Conservation (phyloP, 2,329 filamentous ascomycete genomes). For the Alternaria sp. region DNA sequence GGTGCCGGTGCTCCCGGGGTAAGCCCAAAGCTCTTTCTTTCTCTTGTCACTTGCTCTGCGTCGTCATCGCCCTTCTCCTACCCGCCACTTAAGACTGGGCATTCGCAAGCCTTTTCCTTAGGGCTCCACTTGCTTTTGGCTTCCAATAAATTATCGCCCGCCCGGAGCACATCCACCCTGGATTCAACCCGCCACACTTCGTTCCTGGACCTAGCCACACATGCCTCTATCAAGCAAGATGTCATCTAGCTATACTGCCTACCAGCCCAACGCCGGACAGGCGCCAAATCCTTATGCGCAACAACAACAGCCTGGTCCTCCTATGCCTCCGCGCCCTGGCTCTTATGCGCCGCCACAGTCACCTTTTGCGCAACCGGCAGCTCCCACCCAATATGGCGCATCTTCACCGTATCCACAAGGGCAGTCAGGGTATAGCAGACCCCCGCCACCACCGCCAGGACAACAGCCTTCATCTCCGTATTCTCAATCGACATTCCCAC, state of each 20-base stretch:
- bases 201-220: constrained; percentile 25
- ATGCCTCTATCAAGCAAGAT: constrained; percentile 40
- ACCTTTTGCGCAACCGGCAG: constrained; percentile 49
- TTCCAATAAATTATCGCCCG: constrained; percentile 26
- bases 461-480: constrained; percentile 32
- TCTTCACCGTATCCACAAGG: constrained; percentile 47
- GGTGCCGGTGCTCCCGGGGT: constrained; percentile 49
- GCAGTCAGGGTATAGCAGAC: constrained; percentile 44
- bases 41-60: constrained; percentile 36
- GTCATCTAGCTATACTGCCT: constrained; percentile 38
- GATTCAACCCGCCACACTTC: constrained; percentile 22
- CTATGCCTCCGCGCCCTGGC: constrained; percentile 45
- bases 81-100: constrained; percentile 31
- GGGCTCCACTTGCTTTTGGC: constrained; percentile 35
- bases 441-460: constrained; percentile 41
- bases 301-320: constrained; percentile 33
- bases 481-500: constrained; percentile 14
- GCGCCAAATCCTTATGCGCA: constrained; percentile 38
- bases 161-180: constrained; percentile 7
- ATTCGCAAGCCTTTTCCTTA: constrained; percentile 18
- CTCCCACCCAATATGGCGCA: constrained; percentile 47
- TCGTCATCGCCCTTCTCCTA: constrained; percentile 38
- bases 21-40: constrained; percentile 37
- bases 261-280: constrained; percentile 37
- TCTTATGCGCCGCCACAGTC: constrained; percentile 50